A percentile compares a stretch with the other conserved stretches of the same genome.
Evolutionary conservation across 2,329 filamentous ascomycete species (phyloP).

Genomic region (Teratosphaeria epicoccoides): DNA sequence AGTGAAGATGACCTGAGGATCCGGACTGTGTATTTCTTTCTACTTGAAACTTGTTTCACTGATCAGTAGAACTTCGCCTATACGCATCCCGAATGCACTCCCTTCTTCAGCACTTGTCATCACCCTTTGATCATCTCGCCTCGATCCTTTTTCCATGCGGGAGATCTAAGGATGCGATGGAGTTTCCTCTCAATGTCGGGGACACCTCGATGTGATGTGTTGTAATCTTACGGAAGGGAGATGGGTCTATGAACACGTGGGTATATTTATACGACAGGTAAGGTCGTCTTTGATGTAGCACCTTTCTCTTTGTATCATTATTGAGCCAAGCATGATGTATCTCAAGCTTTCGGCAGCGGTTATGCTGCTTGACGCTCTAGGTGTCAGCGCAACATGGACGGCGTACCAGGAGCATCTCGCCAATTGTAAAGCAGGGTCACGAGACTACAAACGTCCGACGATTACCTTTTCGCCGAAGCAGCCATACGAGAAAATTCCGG

Average conservation of each 20-base stretch:
- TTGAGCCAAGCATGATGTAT: constrained; percentile 1
- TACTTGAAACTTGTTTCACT: neutral
- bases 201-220: neutral
- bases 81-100: neutral
- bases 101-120: neutral
- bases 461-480: constrained; percentile 27
- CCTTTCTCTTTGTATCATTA: neutral
- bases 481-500: constrained; percentile 26
- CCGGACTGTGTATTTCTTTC: neutral
- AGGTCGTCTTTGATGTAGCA: neutral
- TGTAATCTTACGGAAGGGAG: neutral
- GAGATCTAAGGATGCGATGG: neutral
- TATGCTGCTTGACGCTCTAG: constrained; percentile 11
- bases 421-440: constrained; percentile 9
- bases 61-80: neutral
- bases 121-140: neutral
- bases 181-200: neutral
- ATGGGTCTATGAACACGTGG: no score
- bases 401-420: constrained; percentile 20
- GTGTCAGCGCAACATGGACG: constrained; percentile 19
- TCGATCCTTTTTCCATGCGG: neutral
- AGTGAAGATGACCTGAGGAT: neutral
- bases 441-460: constrained; percentile 20
- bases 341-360: constrained; percentile 2
- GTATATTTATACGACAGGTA: neutral